phyloP scores from a whole-genome alignment of 192 early-diverging fungal species.

The Gaertneriomyces sp. region DNA sequence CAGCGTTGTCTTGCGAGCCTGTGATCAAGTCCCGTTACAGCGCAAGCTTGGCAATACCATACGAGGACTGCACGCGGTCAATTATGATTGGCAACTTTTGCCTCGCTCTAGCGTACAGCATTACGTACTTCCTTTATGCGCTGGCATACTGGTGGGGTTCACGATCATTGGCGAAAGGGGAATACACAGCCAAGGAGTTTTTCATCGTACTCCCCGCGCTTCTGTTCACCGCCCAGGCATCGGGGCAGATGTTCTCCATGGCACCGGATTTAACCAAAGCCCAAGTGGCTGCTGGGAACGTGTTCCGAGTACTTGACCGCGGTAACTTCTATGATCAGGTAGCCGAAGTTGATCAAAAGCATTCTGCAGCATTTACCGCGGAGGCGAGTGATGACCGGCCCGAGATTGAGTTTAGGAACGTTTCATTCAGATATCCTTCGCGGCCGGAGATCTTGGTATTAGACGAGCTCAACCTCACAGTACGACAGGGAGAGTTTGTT shows the following conservation, averaged over 20 bases:
- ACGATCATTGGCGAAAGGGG: constrained; percentile 46
- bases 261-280: constrained; percentile 73
- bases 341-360: constrained; percentile 49
- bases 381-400: constrained; percentile 1
- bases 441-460: background rate
- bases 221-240: constrained; percentile 65
- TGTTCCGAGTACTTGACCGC: constrained; percentile 67
- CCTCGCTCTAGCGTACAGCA: constrained; percentile 66
- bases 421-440: constrained; percentile 1
- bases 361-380: background rate
- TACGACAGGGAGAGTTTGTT: constrained; percentile 65
- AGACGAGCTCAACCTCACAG: background rate
- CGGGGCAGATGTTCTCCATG: constrained; percentile 70
- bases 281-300: constrained; percentile 66
- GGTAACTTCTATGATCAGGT: constrained; percentile 24
- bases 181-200: constrained; percentile 45
- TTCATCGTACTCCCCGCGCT: constrained; percentile 41
- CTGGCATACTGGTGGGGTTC: constrained; percentile 79
- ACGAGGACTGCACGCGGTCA: constrained; percentile 60
- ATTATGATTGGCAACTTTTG: constrained; percentile 62
- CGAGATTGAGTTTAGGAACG: constrained; percentile 49
- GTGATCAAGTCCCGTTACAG: constrained; percentile 65
- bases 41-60: constrained; percentile 57
- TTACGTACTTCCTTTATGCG: constrained; percentile 69
- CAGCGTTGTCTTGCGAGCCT: constrained; percentile 61